phyloP scores from a whole-genome alignment of 2,329 filamentous ascomycete species.

The Aspergillus ochraceoroseus region DNA sequence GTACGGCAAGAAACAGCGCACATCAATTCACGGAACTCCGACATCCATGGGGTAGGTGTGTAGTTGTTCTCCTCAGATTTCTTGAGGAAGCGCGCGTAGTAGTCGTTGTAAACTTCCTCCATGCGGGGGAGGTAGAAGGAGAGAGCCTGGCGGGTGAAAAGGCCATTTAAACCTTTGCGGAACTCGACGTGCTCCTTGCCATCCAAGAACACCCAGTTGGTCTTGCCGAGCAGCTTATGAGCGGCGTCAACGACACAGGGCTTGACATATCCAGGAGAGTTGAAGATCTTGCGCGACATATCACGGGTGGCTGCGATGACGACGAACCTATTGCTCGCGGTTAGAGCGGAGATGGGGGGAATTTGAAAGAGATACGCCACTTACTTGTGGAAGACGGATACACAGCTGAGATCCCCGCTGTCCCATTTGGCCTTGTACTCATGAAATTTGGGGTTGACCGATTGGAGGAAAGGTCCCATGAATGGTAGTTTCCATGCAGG shows the following conservation, averaged over 20 bases:
- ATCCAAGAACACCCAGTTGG: constrained; percentile 97
- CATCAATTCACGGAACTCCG: constrained; percentile 88
- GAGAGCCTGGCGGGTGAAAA: constrained; percentile 89
- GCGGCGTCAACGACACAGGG: constrained; percentile 94
- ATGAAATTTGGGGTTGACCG: constrained; percentile 83
- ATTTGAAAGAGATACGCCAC: constrained; percentile 24
- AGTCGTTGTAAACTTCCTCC: constrained; percentile 83
- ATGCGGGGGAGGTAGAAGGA: constrained; percentile 85
- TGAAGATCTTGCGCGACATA: constrained; percentile 94
- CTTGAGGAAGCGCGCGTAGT: constrained; percentile 73
- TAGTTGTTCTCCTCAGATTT: constrained; percentile 67
- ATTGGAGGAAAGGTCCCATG: constrained; percentile 93
- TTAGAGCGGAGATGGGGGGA: not conserved
- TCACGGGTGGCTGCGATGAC: constrained; percentile 94
- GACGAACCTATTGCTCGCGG: constrained; percentile 60
- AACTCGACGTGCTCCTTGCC: constrained; percentile 94
- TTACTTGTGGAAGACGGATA: constrained; percentile 98
- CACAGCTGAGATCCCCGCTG: constrained; percentile 87
- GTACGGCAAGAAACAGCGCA: constrained; percentile 91
- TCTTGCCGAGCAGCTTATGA: constrained; percentile 82
- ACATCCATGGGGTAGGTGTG: constrained; percentile 82
- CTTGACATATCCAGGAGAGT: constrained; percentile 85
- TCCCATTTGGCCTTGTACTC: constrained; percentile 90
- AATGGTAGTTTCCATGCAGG: constrained; percentile 74
- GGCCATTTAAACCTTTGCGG: constrained; percentile 88